Base-by-base conservation (phyloP, 148 eudicot species). In the Polygonum aviculare region DNA sequence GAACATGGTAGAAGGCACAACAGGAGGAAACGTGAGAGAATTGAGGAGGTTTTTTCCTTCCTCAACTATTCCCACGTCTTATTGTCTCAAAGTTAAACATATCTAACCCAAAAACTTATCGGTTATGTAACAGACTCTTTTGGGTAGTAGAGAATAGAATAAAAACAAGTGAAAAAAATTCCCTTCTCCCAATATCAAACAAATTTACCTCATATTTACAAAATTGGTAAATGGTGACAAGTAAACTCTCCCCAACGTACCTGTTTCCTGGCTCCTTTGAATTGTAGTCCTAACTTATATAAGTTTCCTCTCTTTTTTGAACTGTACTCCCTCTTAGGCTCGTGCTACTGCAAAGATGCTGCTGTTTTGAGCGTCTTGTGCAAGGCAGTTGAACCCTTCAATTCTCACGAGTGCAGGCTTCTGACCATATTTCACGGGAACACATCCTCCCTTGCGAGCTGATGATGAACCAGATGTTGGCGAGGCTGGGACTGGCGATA, bases 301-400 rank as follows among this genome's bases (percentile, higher is more conserved):
- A 26, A 26, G 0, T 5, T 36, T 67, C 45, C 44, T 33, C 71
- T 65, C 72, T 67, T 67, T 16, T 11, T 38, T 16, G 9, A 36
- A 65, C 15, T 2, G 71, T 60, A 1, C 35, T 36, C 54, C 18
- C 52, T 72, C 51, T 2, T 10, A 18, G 50, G 65, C 36, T 77
- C 60, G 86, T 22, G 91, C 91, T 76, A 86, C 85, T 74, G 86
- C 89, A 50, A 87, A 87, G 73, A 90, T 67, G 82, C 89, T 81
- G 71, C 89, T 72, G 52, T 79, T 85, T 47, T 78, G 80, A 52
- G 79, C 76, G 75, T 84, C 87, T 49, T 79, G 77, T 71, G 78
- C 79, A 36, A 86, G 77, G 82, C 95, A 87, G 75, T 87, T 83
- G 71, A 90, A 90, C 41, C 95, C 95, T 81, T 87, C 92, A 9